These are phyloP conservation scores for Anisodus tanguticus DNA, from an alignment of 257 asterid species.

Conservation along the genomic window DNA sequence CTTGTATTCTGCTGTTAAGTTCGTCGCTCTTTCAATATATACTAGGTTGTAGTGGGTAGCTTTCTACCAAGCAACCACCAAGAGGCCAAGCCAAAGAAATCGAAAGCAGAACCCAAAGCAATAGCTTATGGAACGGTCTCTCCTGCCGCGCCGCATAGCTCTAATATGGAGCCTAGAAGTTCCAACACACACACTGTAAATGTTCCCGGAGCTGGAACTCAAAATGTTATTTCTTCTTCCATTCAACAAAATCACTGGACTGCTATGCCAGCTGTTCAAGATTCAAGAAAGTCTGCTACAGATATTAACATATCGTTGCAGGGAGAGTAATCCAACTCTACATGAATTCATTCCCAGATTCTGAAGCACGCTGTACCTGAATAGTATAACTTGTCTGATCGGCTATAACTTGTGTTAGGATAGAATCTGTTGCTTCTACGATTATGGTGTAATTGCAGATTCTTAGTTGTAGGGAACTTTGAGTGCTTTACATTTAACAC, in stretches of 20 bases:
- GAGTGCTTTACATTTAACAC: not conserved
- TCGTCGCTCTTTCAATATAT: constrained; percentile 14
- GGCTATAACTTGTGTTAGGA: not conserved
- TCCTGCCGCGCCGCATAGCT: constrained; percentile 37
- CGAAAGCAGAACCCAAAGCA: constrained; percentile 42
- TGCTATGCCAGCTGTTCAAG: constrained; percentile 45
- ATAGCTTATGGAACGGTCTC: constrained; percentile 35
- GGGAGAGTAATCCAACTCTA: constrained; percentile 41
- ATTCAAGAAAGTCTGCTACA: constrained; percentile 55
- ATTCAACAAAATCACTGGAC: constrained; percentile 53
- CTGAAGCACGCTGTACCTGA: not conserved
- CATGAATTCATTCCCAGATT: constrained; percentile 9
- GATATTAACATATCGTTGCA: constrained; percentile 76
- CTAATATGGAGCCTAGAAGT: constrained; percentile 44
- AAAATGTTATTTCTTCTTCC: constrained; percentile 42
- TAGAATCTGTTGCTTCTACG: not conserved
- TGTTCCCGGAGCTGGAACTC: constrained; percentile 31
- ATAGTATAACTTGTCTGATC: not conserved
- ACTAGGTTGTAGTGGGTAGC: constrained; percentile 79
- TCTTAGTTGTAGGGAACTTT: not conserved
- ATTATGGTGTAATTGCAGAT: not conserved
- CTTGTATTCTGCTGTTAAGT: not conserved
- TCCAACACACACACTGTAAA: constrained; percentile 38
- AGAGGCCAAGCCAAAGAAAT: constrained; percentile 73
- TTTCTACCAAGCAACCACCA: constrained; percentile 62